Evolutionary conservation across 345 rosid genomes (phyloP).

Genomic region (Dipteronia sinensis): DNA sequence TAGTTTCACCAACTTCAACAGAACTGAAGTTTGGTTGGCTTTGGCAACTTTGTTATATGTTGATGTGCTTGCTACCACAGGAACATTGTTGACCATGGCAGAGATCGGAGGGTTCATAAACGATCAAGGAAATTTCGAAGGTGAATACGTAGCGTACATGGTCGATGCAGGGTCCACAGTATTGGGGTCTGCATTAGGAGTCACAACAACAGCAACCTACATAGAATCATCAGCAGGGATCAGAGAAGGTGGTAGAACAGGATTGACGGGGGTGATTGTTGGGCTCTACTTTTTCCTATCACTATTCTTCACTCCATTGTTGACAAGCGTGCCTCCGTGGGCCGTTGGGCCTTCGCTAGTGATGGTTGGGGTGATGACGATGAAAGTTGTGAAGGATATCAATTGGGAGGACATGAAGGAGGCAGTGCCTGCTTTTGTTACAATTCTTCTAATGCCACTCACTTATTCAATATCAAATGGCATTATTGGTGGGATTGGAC

Average conservation of each 20-base stretch:
- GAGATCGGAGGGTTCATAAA: constrained; percentile 70
- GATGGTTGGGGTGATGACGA: constrained; percentile 88
- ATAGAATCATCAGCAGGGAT: constrained; percentile 88
- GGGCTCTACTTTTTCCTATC: constrained; percentile 62
- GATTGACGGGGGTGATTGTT: constrained; percentile 70
- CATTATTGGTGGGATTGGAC: constrained; percentile 76
- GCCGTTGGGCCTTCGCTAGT: constrained; percentile 88
- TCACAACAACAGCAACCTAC: constrained; percentile 63
- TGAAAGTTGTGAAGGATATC: constrained; percentile 75
- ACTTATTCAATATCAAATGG: constrained; percentile 89
- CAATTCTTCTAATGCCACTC: constrained; percentile 84
- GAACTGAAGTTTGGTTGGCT: constrained; percentile 71
- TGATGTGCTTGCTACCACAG: constrained; percentile 75
- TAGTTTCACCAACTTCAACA: constrained; percentile 58
- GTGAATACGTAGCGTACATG: constrained; percentile 73
- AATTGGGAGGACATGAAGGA: constrained; percentile 69
- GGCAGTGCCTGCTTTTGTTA: constrained; percentile 79
- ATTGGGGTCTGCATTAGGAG: constrained; percentile 69
- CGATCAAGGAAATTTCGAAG: constrained; percentile 70
- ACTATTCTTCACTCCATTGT: constrained; percentile 67
- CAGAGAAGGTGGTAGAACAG: constrained; percentile 89
- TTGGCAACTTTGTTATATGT: constrained; percentile 63
- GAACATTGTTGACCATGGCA: constrained; percentile 78
- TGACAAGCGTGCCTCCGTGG: constrained; percentile 85
- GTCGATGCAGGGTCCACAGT: constrained; percentile 83